phyloP scores from a whole-genome alignment of 805 yeast species.

The Barnettozyma vustinii region DNA sequence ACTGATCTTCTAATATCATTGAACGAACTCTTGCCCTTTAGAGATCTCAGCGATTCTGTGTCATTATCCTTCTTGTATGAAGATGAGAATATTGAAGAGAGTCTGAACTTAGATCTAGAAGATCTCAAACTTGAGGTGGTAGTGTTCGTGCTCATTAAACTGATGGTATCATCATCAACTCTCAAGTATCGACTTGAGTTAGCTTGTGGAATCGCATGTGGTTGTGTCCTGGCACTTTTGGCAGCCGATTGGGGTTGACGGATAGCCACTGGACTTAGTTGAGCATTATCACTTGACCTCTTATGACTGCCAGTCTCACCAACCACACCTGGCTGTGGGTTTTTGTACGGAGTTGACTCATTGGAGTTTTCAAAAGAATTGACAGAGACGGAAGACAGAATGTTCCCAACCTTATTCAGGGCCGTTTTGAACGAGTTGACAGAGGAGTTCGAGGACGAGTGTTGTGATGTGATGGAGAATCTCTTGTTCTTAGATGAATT shows the following conservation, averaged over 20 bases:
- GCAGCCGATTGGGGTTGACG: slow-evolving; percentile 6
- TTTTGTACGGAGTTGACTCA: slow-evolving; percentile 20
- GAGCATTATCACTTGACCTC: slow-evolving; percentile 9
- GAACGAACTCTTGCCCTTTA: slow-evolving; percentile 22
- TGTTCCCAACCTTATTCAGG: slow-evolving; percentile 21
- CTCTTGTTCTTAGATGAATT: slow-evolving; percentile 17
- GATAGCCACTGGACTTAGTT: slow-evolving; percentile 8
- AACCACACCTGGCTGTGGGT: slow-evolving; percentile 20
- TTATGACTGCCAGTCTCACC: slow-evolving; percentile 12
- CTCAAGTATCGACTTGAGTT: slow-evolving; percentile 1
- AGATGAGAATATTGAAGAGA: slow-evolving; percentile 22
- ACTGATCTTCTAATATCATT: slow-evolving; percentile 28
- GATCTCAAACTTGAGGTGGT: slow-evolving; percentile 19
- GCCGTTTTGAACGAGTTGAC: slow-evolving; percentile 18
- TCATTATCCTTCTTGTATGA: slow-evolving; percentile 15
- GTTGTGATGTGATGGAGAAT: slow-evolving; percentile 18
- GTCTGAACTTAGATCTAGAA: slow-evolving; percentile 23
- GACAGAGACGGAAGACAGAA: slow-evolving; percentile 22
- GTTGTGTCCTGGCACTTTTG: slow-evolving; percentile 9
- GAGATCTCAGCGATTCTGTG: slow-evolving; percentile 22
- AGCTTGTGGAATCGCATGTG: slow-evolving; percentile 4
- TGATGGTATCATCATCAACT: slow-evolving; percentile 16
- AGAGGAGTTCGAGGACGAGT: slow-evolving; percentile 19
- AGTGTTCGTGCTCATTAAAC: slow-evolving; percentile 15
- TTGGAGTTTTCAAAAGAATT: slow-evolving; percentile 16